Evolutionary conservation across 345 rosid genomes (phyloP), one percentile per base, ranked within the genome.

Genomic region (Isatis tinctoria): DNA sequence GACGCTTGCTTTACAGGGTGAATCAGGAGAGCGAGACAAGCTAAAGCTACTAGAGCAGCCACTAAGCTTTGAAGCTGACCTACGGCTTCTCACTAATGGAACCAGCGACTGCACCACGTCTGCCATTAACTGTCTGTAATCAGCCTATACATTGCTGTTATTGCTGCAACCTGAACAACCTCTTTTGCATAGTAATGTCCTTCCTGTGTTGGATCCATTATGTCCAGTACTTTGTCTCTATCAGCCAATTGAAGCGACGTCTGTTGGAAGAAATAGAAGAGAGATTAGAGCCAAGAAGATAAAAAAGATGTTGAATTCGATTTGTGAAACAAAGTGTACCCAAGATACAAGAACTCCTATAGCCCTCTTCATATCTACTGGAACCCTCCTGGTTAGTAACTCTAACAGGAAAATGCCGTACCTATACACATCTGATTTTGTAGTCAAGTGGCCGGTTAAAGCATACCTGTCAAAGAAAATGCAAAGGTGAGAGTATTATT

Each of bases 351-450:
- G 96, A 78, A 90, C 87, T 24, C 90, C 92, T 90, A 85, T 70
- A 73, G 92, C 84, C 80, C 96, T 84, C 82, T 88, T 90, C 82
- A 86, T 79, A 81, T 94, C 97, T 12, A 91, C 89, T 5, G 96
- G 96, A 80, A 87, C 92, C 61, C 97, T 84, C 27, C 99, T 93
- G 0, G 97, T 90, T 60, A 95, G 89, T 82, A 91, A 80, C 85
- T 94, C 97, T 72, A 94, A 69, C 69, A 94, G 87, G 72, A 90
- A 97, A 52, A 94, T 92, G 32, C 98, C 97, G 18, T 88, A 90
- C 79, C 97, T 87, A 60, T 90, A 95, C 17, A 95, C 97, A 81
- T 90, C 99, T 74, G 99, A 95, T 83, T 94, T 95, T 71, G 97
- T 88, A 1, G 97, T 90, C 65, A 94, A 77, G 83, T 90, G 97